phyloP scores from a whole-genome alignment of 768 basidiomycete species.

The Suillus plorans region DNA sequence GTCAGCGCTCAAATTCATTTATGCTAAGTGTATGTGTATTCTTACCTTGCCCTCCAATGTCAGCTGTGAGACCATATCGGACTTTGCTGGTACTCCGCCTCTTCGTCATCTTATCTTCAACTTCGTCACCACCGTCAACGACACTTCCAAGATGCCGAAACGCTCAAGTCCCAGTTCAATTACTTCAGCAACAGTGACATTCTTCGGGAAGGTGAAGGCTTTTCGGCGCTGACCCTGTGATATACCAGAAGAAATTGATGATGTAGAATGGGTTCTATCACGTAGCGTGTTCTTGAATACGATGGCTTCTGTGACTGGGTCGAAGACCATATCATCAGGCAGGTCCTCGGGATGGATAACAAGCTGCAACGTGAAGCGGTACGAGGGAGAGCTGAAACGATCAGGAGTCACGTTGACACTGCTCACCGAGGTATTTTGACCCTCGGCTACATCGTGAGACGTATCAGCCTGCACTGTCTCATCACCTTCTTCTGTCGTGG shows the following conservation, averaged over 20 bases:
- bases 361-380: conserved; percentile 83
- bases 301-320: conserved; percentile 89
- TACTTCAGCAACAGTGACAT: conserved; percentile 94
- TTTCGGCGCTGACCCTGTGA: conserved; percentile 69
- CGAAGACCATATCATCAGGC: conserved; percentile 94
- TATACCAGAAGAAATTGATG: conserved; percentile 49
- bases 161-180: conserved; percentile 90
- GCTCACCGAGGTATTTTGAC: conserved; percentile 21
- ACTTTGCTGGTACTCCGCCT: conserved; percentile 76
- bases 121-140: conserved; percentile 96
- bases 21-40: conserved; percentile 4
- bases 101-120: conserved; percentile 89
- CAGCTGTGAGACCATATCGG: conserved; percentile 74
- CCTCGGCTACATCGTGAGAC: conserved; percentile 29
- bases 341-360: conserved; percentile 88
- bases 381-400: conserved; percentile 79
- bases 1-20: conserved; percentile 8
- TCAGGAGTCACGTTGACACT: conserved; percentile 57
- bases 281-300: conserved; percentile 79
- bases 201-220: conserved; percentile 90
- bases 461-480: conserved; percentile 40
- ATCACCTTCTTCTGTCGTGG: conserved; percentile 47
- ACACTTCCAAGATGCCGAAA: conserved; percentile 95
- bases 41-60: conserved; percentile 63
- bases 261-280: conserved; percentile 46